Conservation (phyloP, 2,329 filamentous ascomycete genomes). For the Neopestalotiopsis sp. region DNA sequence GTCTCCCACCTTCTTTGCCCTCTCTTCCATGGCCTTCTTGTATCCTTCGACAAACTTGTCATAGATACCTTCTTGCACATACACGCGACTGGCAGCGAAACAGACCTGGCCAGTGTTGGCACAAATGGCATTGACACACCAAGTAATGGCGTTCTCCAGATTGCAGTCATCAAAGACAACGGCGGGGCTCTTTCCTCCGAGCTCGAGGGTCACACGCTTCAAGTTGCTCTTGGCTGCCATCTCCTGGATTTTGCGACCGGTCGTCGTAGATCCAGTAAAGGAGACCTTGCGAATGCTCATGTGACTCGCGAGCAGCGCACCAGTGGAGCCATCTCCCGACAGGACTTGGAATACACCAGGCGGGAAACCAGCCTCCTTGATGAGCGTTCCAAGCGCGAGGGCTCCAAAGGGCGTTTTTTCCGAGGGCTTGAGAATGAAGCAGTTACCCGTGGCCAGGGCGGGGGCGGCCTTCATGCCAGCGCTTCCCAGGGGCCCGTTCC, state of each 20-base stretch:
- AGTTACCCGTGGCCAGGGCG: conserved; percentile 43
- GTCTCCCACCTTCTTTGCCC: conserved; percentile 63
- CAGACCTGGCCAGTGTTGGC: conserved; percentile 77
- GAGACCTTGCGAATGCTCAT: conserved; percentile 64
- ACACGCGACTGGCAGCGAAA: conserved; percentile 75
- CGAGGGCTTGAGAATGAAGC: conserved; percentile 43
- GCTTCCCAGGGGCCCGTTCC: conserved; percentile 45
- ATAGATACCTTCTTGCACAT: conserved; percentile 67
- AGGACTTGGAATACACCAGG: conserved; percentile 45
- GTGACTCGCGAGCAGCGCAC: conserved; percentile 31
- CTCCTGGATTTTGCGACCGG: conserved; percentile 68
- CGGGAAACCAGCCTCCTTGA: conserved; percentile 43
- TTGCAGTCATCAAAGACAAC: conserved; percentile 70
- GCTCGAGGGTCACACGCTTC: conserved; percentile 76
- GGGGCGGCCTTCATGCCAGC: conserved; percentile 44
- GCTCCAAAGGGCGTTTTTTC: conserved; percentile 42
- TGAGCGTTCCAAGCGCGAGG: conserved; percentile 34
- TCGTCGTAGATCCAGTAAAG: conserved; percentile 73
- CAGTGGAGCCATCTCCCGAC: conserved; percentile 43
- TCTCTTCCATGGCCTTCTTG: conserved; percentile 62
- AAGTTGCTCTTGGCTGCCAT: conserved; percentile 65
- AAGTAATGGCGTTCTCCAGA: conserved; percentile 60
- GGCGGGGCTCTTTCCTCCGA: conserved; percentile 72
- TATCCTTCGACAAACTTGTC: conserved; percentile 63
- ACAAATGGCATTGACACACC: conserved; percentile 56